phyloP scores from a whole-genome alignment of 768 basidiomycete genomes.

The Phaffia australis region DNA sequence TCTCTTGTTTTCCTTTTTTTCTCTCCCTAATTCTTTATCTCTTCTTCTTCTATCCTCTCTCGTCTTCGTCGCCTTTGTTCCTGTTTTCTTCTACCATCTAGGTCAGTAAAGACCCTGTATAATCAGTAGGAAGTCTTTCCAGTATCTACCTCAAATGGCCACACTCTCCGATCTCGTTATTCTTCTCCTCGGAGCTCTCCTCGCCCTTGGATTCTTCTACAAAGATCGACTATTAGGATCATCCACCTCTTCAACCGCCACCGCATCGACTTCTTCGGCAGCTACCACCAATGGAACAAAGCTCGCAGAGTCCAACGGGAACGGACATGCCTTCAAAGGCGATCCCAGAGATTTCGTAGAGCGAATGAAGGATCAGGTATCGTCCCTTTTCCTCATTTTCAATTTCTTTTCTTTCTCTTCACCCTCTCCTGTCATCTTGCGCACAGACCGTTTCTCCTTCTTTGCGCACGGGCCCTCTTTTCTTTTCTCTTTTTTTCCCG shows the following conservation, averaged over 20 bases:
- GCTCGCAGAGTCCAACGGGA: slow-evolving; percentile 45
- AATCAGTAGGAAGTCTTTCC: background rate
- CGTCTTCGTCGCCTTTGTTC: background rate
- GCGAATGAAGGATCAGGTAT: slow-evolving; percentile 85
- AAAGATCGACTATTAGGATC: slow-evolving; percentile 43
- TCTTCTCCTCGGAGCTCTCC: slow-evolving; percentile 59
- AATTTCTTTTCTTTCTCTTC: background rate
- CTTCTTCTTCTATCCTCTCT: background rate
- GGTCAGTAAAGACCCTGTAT: background rate
- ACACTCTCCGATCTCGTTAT: slow-evolving; percentile 55
- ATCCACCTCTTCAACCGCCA: background rate
- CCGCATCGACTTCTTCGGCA: background rate
- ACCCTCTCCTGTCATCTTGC: background rate
- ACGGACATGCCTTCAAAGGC: slow-evolving; percentile 46
- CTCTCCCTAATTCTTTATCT: slow-evolving; percentile 25
- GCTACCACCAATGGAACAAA: background rate
- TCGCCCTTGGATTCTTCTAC: slow-evolving; percentile 63
- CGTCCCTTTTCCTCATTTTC: slow-evolving; percentile 36
- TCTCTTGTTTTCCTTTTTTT: slow-evolving; percentile 79
- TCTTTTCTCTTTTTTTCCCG: slow-evolving; percentile 11
- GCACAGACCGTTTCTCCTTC: background rate
- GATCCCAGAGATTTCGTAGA: slow-evolving; percentile 90
- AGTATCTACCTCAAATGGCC: slow-evolving; percentile 13
- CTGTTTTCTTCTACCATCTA: background rate
- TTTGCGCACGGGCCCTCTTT: slow-evolving; percentile 22